Evolutionary conservation across 2,329 filamentous ascomycete genomes (phyloP).

Genomic region (Hypoxylon sp.): DNA sequence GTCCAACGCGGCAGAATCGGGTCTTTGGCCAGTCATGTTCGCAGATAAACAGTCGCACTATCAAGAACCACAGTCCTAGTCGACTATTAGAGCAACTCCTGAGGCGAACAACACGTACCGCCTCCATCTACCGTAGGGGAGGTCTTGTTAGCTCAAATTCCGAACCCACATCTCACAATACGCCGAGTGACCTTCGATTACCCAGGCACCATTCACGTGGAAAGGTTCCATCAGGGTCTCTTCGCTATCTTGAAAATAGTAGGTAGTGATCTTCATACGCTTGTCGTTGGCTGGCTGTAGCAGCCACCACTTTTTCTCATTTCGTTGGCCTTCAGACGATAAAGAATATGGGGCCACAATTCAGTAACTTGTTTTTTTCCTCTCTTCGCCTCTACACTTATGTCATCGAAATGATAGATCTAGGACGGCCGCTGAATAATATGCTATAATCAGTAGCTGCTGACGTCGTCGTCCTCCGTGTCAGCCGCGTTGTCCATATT

Average conservation of each 20-base stretch:
- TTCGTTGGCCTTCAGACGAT: slow-evolving; percentile 15
- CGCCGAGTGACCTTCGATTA: slow-evolving; percentile 32
- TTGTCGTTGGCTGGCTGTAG: slow-evolving; percentile 26
- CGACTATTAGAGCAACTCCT: slow-evolving; percentile 16
- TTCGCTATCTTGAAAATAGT: slow-evolving; percentile 24
- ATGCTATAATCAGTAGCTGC: slow-evolving; percentile 37
- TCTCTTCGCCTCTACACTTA: slow-evolving; percentile 13
- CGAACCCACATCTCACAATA: slow-evolving; percentile 27
- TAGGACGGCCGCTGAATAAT: slow-evolving; percentile 34
- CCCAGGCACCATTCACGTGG: slow-evolving; percentile 40
- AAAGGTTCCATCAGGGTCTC: slow-evolving; percentile 43
- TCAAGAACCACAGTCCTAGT: slow-evolving; percentile 36
- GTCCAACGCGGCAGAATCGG: slow-evolving; percentile 29
- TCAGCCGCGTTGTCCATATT: slow-evolving; percentile 43
- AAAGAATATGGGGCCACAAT: slow-evolving; percentile 19
- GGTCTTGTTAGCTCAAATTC: slow-evolving; percentile 24
- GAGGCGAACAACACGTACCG: slow-evolving; percentile 22
- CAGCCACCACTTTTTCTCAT: slow-evolving; percentile 19
- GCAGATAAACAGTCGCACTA: slow-evolving; percentile 27
- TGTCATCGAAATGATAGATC: slow-evolving; percentile 26
- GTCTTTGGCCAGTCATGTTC: slow-evolving; percentile 32
- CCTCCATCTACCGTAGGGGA: slow-evolving; percentile 9
- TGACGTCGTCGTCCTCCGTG: slow-evolving; percentile 34
- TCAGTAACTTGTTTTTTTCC: slow-evolving; percentile 13
- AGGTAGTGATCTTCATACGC: slow-evolving; percentile 34